Conservation (phyloP, 495 filamentous ascomycete species). For the Penicillium silybi region DNA sequence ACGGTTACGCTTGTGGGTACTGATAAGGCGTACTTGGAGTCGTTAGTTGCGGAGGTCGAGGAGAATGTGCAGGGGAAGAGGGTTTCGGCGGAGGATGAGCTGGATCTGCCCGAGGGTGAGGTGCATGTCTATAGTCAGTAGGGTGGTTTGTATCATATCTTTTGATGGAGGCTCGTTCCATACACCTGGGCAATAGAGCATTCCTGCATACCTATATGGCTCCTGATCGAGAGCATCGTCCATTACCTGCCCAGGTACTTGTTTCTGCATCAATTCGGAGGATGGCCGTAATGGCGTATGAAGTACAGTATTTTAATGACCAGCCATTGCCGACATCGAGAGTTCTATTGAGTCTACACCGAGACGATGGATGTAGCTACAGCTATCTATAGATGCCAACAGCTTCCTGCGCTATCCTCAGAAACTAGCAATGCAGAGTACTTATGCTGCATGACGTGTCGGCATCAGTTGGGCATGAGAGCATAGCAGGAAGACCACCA, state of each 20-base stretch:
- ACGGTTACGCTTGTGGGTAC: constrained; percentile 86
- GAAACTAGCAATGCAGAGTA: neutral
- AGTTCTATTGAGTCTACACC: neutral
- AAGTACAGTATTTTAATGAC: neutral
- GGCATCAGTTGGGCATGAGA: neutral
- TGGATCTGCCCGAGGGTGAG: constrained; percentile 41
- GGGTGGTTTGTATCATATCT: neutral
- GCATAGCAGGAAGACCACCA: neutral
- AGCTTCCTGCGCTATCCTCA: neutral
- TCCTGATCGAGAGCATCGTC: no score
- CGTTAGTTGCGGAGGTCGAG: constrained; percentile 58
- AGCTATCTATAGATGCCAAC: neutral
- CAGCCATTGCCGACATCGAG: neutral
- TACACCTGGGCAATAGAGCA: no score
- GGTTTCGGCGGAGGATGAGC: constrained; percentile 57
- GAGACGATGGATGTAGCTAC: neutral
- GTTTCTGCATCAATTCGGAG: no score
- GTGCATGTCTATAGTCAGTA: constrained; percentile 30
- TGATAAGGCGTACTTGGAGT: constrained; percentile 59
- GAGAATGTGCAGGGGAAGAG: constrained; percentile 53
- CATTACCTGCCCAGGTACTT: no score
- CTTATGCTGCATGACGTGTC: neutral
- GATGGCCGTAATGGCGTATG: neutral
- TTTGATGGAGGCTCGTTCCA: neutral
- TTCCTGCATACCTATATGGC: no score